Percentiles rank a stretch among this genome's conserved stretches.
Evolutionary conservation across 768 basidiomycete genomes (phyloP).

Genomic region (Boletus rubroflammeus): DNA sequence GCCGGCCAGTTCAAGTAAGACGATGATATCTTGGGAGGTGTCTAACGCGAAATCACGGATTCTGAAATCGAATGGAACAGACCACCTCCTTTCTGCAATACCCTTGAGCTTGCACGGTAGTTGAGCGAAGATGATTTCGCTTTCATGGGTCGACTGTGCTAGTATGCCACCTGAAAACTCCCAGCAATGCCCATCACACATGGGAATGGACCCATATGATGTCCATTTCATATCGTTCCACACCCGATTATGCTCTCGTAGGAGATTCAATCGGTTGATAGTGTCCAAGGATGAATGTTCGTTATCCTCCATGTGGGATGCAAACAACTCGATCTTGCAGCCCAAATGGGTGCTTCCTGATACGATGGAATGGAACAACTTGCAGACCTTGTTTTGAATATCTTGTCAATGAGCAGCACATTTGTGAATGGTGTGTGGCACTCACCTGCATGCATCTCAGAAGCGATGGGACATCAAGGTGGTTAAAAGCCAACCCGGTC

Average conservation of each 20-base stretch:
- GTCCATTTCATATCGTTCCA: conserved; percentile 30
- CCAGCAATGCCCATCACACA: conserved; percentile 26
- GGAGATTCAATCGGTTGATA: conserved; percentile 21
- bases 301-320: conserved; percentile 27
- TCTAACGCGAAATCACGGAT: conserved; percentile 38
- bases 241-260: conserved; percentile 25
- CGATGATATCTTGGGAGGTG: conserved; percentile 34
- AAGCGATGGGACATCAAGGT: conserved; percentile 31
- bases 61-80: conserved; percentile 22
- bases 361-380: conserved; percentile 27
- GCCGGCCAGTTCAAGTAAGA: conserved; percentile 26
- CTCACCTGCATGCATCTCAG: conserved; percentile 28
- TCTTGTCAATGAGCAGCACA: neutral
- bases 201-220: conserved; percentile 9
- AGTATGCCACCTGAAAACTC: conserved; percentile 36
- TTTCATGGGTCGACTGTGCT: conserved; percentile 22
- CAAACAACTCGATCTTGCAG: conserved; percentile 32
- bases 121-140: conserved; percentile 22
- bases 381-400: conserved; percentile 27
- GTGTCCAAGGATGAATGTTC: conserved; percentile 17
- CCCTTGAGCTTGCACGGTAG: conserved; percentile 32
- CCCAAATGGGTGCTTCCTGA: conserved; percentile 21
- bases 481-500: conserved; percentile 18
- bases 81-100: conserved; percentile 29
- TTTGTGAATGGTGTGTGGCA: neutral